A percentile compares a stretch with the other conserved stretches of the same genome.
Evolutionary conservation across 2,329 filamentous ascomycete genomes (phyloP).

Genomic region (Claviceps sp.): DNA sequence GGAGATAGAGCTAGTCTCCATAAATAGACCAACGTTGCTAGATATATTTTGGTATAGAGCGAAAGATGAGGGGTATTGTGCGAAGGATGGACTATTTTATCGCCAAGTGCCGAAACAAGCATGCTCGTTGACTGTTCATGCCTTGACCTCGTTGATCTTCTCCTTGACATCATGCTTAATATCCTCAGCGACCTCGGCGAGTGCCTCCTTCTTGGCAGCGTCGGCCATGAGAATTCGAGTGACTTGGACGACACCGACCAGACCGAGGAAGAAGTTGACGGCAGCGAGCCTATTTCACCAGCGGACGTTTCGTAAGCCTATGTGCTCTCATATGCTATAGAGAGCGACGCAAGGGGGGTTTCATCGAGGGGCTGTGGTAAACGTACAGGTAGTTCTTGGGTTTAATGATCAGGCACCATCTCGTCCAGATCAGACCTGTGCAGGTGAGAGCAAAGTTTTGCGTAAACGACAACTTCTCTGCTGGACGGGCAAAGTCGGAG

Average conservation of each 20-base stretch:
- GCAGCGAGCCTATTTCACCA: constrained; percentile 60
- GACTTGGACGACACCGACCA: constrained; percentile 74
- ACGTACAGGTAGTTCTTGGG: constrained; percentile 79
- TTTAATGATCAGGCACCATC: constrained; percentile 96
- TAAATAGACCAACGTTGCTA: too few relatives aligned
- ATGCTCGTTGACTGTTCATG: not conserved
- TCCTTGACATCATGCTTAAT: constrained; percentile 28
- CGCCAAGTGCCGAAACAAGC: not conserved
- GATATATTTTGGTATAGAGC: too few relatives aligned
- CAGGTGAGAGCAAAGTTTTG: constrained; percentile 84
- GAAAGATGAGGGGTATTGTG: too few relatives aligned
- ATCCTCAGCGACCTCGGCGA: constrained; percentile 22
- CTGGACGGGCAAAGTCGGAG: constrained; percentile 81
- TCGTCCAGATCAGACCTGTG: constrained; percentile 93
- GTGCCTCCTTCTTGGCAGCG: constrained; percentile 41
- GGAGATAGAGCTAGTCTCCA: too few relatives aligned
- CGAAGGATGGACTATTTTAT: not conserved
- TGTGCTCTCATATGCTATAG: not conserved
- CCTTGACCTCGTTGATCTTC: constrained; percentile 12
- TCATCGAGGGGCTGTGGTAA: not conserved
- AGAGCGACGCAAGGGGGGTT: not conserved
- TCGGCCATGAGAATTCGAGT: constrained; percentile 60
- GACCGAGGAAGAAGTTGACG: constrained; percentile 95
- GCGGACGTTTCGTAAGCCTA: too few relatives aligned
- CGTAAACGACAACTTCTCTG: constrained; percentile 81